These are phyloP conservation scores for Tolypocladium endophyticum DNA, from an alignment of 2,329 filamentous ascomycete genomes.

Conservation along the genomic window DNA sequence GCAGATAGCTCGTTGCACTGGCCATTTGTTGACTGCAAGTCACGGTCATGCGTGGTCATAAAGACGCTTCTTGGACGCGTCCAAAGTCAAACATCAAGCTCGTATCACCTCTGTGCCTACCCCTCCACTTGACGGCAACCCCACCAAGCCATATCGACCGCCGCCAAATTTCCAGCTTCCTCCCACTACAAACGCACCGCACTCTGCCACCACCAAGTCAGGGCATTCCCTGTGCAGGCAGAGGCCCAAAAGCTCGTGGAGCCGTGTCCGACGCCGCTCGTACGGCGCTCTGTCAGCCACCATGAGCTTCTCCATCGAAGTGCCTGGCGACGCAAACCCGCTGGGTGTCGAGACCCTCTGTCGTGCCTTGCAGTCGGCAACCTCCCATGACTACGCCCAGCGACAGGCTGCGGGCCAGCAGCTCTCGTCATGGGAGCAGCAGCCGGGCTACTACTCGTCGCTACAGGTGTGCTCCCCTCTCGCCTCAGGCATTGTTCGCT, in stretches of 20 bases:
- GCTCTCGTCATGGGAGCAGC: slow-evolving; percentile 59
- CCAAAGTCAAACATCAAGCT: background rate
- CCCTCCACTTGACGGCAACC: background rate
- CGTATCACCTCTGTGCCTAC: background rate
- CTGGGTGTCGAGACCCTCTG: slow-evolving; percentile 54
- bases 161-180: background rate
- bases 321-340: slow-evolving; percentile 70
- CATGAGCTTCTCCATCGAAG: slow-evolving; percentile 68
- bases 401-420: slow-evolving; percentile 61
- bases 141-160: background rate
- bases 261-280: background rate
- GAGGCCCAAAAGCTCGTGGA: background rate
- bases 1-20: background rate
- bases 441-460: slow-evolving; percentile 54
- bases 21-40: background rate
- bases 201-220: background rate
- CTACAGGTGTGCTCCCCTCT: slow-evolving; percentile 45
- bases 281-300: slow-evolving; percentile 7
- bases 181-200: background rate
- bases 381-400: slow-evolving; percentile 49
- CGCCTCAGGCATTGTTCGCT: background rate
- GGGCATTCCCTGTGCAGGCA: background rate
- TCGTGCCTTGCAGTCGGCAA: slow-evolving; percentile 52
- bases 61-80: background rate
- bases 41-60: background rate